These are phyloP conservation scores for Hyaloscypha variabilis DNA, from an alignment of 495 filamentous ascomycete species.

Conservation along the genomic window DNA sequence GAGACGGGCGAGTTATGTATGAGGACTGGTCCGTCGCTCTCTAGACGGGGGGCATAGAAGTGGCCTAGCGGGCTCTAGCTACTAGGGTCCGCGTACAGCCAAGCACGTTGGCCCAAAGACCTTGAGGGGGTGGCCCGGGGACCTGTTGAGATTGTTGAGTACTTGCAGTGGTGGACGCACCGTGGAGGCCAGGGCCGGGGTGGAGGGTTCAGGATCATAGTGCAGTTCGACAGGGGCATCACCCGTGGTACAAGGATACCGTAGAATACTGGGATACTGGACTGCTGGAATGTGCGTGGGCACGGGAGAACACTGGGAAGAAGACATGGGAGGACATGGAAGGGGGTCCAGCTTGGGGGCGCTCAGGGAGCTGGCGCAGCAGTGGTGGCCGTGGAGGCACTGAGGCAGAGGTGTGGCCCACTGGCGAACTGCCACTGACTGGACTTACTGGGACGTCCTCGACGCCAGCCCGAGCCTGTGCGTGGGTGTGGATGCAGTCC, in stretches of 20 bases:
- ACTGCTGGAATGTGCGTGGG: conserved; percentile 7
- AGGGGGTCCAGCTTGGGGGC: neutral
- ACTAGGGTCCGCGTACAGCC: neutral
- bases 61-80: neutral
- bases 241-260: neutral
- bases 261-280: conserved; percentile 3
- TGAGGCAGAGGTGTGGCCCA: neutral
- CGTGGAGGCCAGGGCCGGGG: conserved; percentile 1
- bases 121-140: neutral
- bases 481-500: conserved; percentile 8
- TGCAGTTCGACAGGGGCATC: neutral
- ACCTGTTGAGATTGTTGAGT: neutral
- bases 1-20: neutral
- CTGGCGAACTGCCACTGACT: no score
- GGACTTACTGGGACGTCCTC: no score
- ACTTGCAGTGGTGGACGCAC: neutral
- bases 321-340: neutral
- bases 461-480: no score
- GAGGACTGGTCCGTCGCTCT: neutral
- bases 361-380: neutral
- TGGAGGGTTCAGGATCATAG: neutral
- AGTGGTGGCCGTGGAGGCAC: neutral
- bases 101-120: neutral
- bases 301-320: conserved; percentile 5
- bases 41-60: neutral